Base-by-base conservation (phyloP, 345 rosid species). In the Jatropha curcas region DNA sequence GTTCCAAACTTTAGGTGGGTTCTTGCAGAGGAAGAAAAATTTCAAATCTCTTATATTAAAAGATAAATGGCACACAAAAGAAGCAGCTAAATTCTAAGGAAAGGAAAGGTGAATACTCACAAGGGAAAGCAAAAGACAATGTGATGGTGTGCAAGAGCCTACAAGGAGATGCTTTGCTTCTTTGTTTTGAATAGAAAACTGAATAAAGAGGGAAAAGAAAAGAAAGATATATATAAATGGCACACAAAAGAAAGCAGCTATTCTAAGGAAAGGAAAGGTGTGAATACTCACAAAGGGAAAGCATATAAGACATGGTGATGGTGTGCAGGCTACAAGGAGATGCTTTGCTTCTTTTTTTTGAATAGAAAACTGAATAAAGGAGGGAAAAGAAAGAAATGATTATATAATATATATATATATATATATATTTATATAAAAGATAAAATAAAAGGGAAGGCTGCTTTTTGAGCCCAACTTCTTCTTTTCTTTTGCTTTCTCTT, bases 111-210 rank as follows among this genome's bases (percentile, higher is more conserved):
- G 64, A 16, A 83, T 57, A 50, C 89, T 83, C 84, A 77, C 87
- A 80, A 80, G 82, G 81, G 72, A 88, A 88, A 86, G 86, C 83
- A 79, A 83, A n/a, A 76, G 52, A 70, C 66, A 77, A 68, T 68
- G 76, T 33, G 74, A 73, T 58, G 81, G 73, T 58, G 79, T 74
- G 77, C 5, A 65, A 71, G 77, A 74, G 64, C 57, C 58, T 39
- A 52, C 19, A 51, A 62, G 76, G 68, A 81, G 85, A 87, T 87
- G 80, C 91, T 81, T 86, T 87, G 87, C 86, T 85, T 89, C 72
- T 69, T 63, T 76, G 81, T 68, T 79, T 76, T 76, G 74, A 22
- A 79, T 39, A 72, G 75, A 77, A 41, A 78, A 76, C 64, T 37
- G 77, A 64, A 64, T 67, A 46, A 71, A 55, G 71, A 31, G 33